phyloP scores from a whole-genome alignment of 306 rosid genomes.

The Lithocarpus polystachyus region DNA sequence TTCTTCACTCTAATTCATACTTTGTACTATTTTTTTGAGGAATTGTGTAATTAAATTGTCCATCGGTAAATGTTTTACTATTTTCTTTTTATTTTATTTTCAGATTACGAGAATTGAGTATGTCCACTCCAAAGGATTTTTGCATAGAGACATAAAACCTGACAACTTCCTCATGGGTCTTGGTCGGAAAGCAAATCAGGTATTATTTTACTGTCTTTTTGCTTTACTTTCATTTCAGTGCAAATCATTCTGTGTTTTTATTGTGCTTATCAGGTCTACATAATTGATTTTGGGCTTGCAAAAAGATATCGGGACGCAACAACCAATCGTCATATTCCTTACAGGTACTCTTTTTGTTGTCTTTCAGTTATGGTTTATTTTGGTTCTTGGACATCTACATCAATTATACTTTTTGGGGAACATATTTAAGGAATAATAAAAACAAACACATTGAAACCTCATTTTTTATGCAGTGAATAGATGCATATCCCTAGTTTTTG shows the following conservation, averaged over 20 bases:
- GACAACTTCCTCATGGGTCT: constrained; percentile 99
- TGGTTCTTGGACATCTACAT: neutral
- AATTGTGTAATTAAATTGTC: neutral
- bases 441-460: neutral
- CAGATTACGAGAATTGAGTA: constrained; percentile 89
- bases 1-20: neutral
- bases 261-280: constrained; percentile 58
- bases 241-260: neutral
- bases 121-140: constrained; percentile 90
- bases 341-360: constrained; percentile 43
- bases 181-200: constrained; percentile 99
- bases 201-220: constrained; percentile 20
- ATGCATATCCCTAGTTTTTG: neutral
- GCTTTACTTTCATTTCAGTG: neutral
- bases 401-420: neutral
- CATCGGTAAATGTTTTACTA: neutral
- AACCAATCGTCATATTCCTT: constrained; percentile 89
- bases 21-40: neutral
- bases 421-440: constrained; percentile 6
- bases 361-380: constrained; percentile 1
- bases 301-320: constrained; percentile 81
- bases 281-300: constrained; percentile 93
- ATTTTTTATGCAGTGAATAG: neutral
- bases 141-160: constrained; percentile 93
- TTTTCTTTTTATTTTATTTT: neutral